Base-by-base conservation (phyloP, 495 filamentous ascomycete species). In the Zalerion maritima region DNA sequence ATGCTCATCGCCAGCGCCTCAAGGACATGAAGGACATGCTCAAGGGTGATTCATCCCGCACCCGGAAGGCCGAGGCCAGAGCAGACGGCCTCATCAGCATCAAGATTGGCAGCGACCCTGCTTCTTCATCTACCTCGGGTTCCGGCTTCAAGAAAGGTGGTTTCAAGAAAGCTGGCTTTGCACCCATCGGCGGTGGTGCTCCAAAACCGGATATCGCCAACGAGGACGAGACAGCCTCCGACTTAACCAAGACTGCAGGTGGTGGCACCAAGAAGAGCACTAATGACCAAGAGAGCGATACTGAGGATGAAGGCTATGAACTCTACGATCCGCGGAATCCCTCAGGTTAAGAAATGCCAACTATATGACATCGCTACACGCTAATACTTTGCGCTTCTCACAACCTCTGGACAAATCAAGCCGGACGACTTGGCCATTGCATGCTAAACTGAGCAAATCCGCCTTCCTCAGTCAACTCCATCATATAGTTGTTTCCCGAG, bases 1-100 rank as follows among this genome's bases (percentile, higher is more conserved):
- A 81, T 52, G 65, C 58, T 30, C 75, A 81, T 47, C 73, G 73
- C 35, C 61, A 77, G 54, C 69, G 64, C 16, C 59, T 75, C 29
- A 72, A 73, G 51, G 71, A 78, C 37, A 70, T 77, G 69, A 73
- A 73, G 48, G 62, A 69, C 39, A 67, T 77, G 55, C 64, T 66
- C 8, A 62, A 65, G 28, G 69, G 74, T 34, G 68, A 70, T 8
- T 52, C 52, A 29, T 66, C 69, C 8, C 74, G 76, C 40, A 77
- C 78, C 6, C 62, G 76, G 16, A 70, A 71, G 41, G 74, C 77
- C 17, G 79, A 84, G 50, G 68, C 69, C 29, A 78, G 76, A 41
- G 71, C 73, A 17, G 74, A 80, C 42, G 67, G 68, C 3, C 49
- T 74, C 10, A 65, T 75, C 28, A 62, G 54, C 14, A 72, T 75